Evolutionary conservation across 768 basidiomycete species (phyloP), one percentile per base, ranked within the genome.

Genomic region (Suillus subluteus): DNA sequence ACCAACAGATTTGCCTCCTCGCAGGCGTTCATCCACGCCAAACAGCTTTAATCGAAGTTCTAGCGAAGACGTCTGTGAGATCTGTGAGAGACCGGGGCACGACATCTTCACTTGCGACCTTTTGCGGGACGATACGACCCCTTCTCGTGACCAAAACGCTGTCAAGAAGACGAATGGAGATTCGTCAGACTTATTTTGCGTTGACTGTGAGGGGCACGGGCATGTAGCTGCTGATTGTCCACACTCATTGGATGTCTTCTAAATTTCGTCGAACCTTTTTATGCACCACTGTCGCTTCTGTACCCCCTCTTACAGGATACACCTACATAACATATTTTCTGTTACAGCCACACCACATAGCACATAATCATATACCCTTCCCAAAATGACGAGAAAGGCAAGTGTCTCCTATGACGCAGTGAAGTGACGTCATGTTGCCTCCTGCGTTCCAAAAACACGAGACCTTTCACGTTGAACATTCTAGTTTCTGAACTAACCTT

Each of bases 241-340:
- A 48, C 88, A 94, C 76, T 94, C 93, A 13, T 78, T 89, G 76
- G 95, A 96, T 78, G 91, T 96, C 65, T 96, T 96, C 79, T 96
- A 79, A 81, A 44, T 65, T 26, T 63, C 63, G 37, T 26, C 41
- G 37, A 35, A 23, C 37, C 16, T 65, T 40, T 63, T 21, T 65
- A 21, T 62, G 16, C 21, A 35, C 38, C 18, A 35, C 23, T 32
- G 21, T 55, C 61, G 62, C 48, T 70, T 46, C 65, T 58, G 62
- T 23, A 26, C 69, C 26, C 26, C 26, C 26, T 26, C n/a, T n/a
- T n/a, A n/a, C n/a, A n/a, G n/a, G n/a, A n/a, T n/a, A n/a, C n/a
- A 70, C 68, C 67, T 65, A 74, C 64, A 67, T 72, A 73, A 59
- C 58, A 63, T 73, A 75, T 62, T 23, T 52, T 26, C 26, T 26